These are phyloP conservation scores for Globisporangium iwayamae DNA, from an alignment of 352 stramenopile species.

Conservation along the genomic window DNA sequence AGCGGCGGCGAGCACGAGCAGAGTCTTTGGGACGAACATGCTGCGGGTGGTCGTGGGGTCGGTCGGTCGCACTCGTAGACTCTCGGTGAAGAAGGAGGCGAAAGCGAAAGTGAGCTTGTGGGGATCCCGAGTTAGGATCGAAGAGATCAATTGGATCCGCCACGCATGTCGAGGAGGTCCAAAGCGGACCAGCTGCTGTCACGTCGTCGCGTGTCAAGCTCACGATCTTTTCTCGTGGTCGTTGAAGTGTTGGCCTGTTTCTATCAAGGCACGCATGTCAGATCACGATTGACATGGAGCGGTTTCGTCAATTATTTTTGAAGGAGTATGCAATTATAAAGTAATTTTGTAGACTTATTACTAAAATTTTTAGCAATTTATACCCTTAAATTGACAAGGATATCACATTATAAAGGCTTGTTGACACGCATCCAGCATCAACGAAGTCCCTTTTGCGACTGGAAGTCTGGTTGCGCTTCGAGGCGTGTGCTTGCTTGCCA, in stretches of 20 bases:
- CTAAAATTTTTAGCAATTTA: too few species aligned
- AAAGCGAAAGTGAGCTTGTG: not conserved
- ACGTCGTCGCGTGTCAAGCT: conserved; percentile 2
- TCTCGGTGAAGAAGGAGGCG: conserved; percentile 3
- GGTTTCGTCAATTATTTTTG: not conserved
- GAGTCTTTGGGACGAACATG: conserved; percentile 25
- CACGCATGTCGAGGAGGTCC: not conserved
- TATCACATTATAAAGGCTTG: not conserved
- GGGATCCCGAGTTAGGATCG: too few species aligned
- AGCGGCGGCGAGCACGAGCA: conserved; percentile 14
- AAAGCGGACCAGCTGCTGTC: not conserved
- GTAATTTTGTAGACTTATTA: too few species aligned
- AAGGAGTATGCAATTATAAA: not conserved
- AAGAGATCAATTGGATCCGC: not conserved
- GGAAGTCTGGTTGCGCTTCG: not conserved
- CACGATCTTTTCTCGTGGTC: not conserved
- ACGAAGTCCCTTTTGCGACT: not conserved
- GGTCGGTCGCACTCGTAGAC: not conserved
- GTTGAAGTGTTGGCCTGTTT: not conserved
- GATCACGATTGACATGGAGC: not conserved
- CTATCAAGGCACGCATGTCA: not conserved
- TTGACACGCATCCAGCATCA: not conserved
- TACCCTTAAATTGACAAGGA: not conserved
- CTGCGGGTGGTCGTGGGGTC: not conserved
- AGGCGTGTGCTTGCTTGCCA: not conserved